Base-by-base conservation (phyloP, 805 yeast genomes). In the Yarrowia keelungensis region DNA sequence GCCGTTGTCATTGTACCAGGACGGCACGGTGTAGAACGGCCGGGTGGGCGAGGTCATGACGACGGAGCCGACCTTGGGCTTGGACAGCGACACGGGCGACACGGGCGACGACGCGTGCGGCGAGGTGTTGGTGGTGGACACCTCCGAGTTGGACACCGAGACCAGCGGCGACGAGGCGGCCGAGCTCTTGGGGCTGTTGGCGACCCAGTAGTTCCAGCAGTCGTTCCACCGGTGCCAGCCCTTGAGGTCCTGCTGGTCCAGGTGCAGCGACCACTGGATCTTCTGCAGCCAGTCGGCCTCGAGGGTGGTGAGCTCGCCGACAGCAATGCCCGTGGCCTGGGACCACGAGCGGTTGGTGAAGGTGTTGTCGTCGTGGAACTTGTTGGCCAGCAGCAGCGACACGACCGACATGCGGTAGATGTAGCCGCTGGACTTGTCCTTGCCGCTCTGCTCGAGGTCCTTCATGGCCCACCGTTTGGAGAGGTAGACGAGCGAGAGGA, bases 281-380 rank as follows among this genome's bases (percentile, higher is more conserved):
- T 82, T 81, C 10, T 76, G 74, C 70, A 91, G 82, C 94, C 96
- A 94, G 54, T 80, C 81, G 67, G 84, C 85, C 80, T 94, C 99
- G 70, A 86, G 80, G 16, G 76, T 74, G 74, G 93, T 92, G 71
- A 94, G 83, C 43, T 83, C 78, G 2, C 75, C 75, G 59, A 91
- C 82, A 8, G 85, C 79, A 71, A 94, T 83, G 19, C 96, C 96
- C 5, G 97, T 90, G n/a, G 98, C 98, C 71, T 92, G 92, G 50
- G 92, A 86, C 99, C 99, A 94, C 8, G 97, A 91, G 75, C 87
- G 88, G 80, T 94, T 94, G 70, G 97, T 92, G 76, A 94, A 94
- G 38, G 98, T 94, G 80, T 94, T 92, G 80, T 94, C 99, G 79
- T 94, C 98, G 76, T 93, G 92, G 78, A 92, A 91, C 80, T 94